Evolutionary conservation across 108 stramenopile species (phyloP), one percentile per base, ranked within the genome.

Genomic region (Tribonema minus): DNA sequence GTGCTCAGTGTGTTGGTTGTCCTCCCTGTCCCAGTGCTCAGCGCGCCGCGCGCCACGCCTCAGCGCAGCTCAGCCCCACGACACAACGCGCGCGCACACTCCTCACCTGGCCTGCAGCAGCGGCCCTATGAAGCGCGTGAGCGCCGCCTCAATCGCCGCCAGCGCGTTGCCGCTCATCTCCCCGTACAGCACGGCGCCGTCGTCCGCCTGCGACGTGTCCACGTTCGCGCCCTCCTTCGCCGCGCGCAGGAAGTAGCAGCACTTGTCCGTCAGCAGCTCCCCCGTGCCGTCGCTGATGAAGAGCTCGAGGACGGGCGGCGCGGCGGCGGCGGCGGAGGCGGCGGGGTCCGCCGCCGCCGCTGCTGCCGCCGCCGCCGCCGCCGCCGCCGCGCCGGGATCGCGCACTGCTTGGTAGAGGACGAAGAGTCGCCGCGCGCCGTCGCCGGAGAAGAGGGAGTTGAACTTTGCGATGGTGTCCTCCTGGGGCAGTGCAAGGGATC

Each of bases 121-220:
- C 25, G 91, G 91, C 63, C 63, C 76, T 68, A 88, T 91, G 34
- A 81, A 76, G 26, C 85, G 80, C 40, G 89, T 85, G 3, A 94
- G 82, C 66, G 87, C 58, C 23, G 89, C 76, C 69, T 91, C 87
- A 37, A 94, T 86, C 20, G 87, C 84, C 64, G 89, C 87, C 0
- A 93, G 85, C 1, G 91, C 87, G 31, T 84, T 84, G 60, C 78
- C 82, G 37, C 76, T 81, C 29, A 93, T 65, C 80, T 93, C 91
- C n/a, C 90, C 90, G 38, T 90, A 92, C 31, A 92, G 84, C 28
- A 93, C 78, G 25, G 70, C 82, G 26, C 15, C 31, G 28, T 91
- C 90, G 5, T 88, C 67, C 34, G 86, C 89, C 61, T 70, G 87
- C 81, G 85, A 84, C 2, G 75, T 70, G 35, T 81, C 68, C 34